These are phyloP conservation scores for Nepenthes gracilis DNA, from an alignment of 148 eudicot species.

Conservation along the genomic window DNA sequence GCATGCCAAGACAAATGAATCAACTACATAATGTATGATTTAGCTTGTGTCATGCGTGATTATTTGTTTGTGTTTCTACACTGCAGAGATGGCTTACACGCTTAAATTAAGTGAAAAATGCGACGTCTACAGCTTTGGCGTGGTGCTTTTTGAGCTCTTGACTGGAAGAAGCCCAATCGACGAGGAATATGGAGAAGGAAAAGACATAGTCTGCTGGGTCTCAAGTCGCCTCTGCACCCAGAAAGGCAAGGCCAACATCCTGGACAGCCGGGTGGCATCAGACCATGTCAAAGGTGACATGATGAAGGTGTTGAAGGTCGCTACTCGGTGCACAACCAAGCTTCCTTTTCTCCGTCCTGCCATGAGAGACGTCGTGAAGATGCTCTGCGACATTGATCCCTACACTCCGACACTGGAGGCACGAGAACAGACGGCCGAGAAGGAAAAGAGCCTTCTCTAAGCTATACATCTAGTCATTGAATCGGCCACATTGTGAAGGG, in stretches of 20 bases:
- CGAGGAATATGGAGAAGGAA: background rate
- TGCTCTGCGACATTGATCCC: slow-evolving; percentile 68
- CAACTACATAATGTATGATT: too few species aligned
- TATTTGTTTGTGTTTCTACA: background rate
- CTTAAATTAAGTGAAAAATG: background rate
- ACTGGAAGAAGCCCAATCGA: background rate
- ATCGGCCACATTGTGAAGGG: too few species aligned
- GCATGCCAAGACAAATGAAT: too few species aligned
- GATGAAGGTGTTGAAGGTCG: slow-evolving; percentile 43
- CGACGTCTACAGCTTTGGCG: slow-evolving; percentile 1
- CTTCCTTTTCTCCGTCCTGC: slow-evolving; percentile 64
- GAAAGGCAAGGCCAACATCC: slow-evolving; percentile 8
- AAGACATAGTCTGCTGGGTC: slow-evolving; percentile 32
- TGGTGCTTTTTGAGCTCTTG: background rate
- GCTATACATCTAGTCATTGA: too few species aligned
- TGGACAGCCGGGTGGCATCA: slow-evolving; percentile 10
- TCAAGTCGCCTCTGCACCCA: slow-evolving; percentile 18
- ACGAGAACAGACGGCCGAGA: too few species aligned
- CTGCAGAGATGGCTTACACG: background rate
- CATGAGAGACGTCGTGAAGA: slow-evolving; percentile 88
- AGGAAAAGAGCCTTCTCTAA: too few species aligned
- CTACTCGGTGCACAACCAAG: slow-evolving; percentile 54
- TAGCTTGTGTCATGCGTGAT: background rate
- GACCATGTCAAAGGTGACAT: slow-evolving; percentile 4
- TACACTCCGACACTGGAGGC: background rate